Evolutionary conservation across 2,329 filamentous ascomycete genomes (phyloP).

Genomic region (Leptographium radiaticola): DNA sequence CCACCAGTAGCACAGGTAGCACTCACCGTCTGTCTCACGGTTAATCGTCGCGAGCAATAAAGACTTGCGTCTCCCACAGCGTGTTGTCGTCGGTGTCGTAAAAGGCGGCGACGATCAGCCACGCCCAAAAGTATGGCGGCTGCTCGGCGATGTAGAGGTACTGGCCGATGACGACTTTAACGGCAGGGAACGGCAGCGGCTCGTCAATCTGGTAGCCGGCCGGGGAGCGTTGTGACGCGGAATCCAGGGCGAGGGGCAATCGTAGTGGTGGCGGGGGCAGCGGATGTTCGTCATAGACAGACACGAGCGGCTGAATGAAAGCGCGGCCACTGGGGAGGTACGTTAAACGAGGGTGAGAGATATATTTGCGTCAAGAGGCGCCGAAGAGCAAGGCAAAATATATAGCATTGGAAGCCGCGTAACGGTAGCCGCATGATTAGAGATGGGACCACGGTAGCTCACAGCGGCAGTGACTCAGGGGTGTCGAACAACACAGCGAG

Average conservation of each 20-base stretch:
- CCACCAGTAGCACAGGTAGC: no score
- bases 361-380: no score
- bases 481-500: no score
- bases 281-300: background rate
- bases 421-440: no score
- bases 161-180: constrained; percentile 31
- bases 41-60: constrained; percentile 14
- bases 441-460: background rate
- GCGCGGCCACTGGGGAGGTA: no score
- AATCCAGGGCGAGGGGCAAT: no score
- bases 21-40: no score
- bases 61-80: constrained; percentile 34
- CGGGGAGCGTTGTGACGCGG: background rate
- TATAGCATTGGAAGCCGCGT: no score
- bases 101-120: constrained; percentile 32
- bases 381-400: background rate
- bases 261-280: background rate
- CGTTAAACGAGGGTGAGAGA: no score
- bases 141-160: constrained; percentile 19
- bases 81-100: constrained; percentile 27
- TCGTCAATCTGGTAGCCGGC: background rate
- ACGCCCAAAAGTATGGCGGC: constrained; percentile 25
- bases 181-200: constrained; percentile 28
- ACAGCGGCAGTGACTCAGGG: background rate
- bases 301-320: no score